These are phyloP conservation scores for Abortiporus biennis DNA, from an alignment of 1,284 basidiomycete genomes.

Conservation along the genomic window DNA sequence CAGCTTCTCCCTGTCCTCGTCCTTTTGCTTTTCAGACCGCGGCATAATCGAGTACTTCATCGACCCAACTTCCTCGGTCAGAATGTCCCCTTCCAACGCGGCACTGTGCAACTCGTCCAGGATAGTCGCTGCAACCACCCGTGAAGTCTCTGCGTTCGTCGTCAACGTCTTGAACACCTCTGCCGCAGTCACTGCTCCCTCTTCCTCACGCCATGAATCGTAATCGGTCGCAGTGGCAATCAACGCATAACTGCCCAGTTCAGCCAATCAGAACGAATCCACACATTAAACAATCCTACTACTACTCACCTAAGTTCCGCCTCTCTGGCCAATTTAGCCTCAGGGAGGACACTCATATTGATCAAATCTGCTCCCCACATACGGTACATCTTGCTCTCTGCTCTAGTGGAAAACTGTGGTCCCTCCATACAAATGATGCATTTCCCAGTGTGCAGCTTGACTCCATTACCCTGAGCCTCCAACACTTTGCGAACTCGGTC, in stretches of 20 bases:
- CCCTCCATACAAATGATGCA: slow-evolving; percentile 97
- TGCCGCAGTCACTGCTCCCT: slow-evolving; percentile 81
- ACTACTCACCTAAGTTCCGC: slow-evolving; percentile 78
- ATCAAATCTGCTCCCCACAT: slow-evolving; percentile 92
- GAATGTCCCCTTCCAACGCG: slow-evolving; percentile 41
- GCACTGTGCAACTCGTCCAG: slow-evolving; percentile 73
- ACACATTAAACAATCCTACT: slow-evolving; percentile 1
- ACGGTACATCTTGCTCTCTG: slow-evolving; percentile 94
- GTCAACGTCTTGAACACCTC: slow-evolving; percentile 87
- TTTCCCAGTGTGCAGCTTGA: slow-evolving; percentile 71
- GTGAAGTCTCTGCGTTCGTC: slow-evolving; percentile 80
- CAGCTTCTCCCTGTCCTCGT: slow-evolving; percentile 69
- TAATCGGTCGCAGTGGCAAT: slow-evolving; percentile 91
- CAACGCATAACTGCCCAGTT: slow-evolving; percentile 67
- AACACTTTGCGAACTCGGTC: slow-evolving; percentile 62
- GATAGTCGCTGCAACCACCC: slow-evolving; percentile 68
- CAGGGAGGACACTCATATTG: slow-evolving; percentile 95
- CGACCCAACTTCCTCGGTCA: slow-evolving; percentile 65
- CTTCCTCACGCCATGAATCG: slow-evolving; percentile 82
- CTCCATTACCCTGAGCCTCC: slow-evolving; percentile 33
- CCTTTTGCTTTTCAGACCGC: slow-evolving; percentile 50
- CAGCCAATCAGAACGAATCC: slow-evolving; percentile 3
- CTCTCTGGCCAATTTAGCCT: slow-evolving; percentile 93
- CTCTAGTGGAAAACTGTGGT: slow-evolving; percentile 90
- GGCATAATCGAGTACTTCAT: slow-evolving; percentile 90